These are phyloP conservation scores for Teratosphaeria destructans DNA, from an alignment of 2,329 filamentous ascomycete genomes.

Conservation along the genomic window DNA sequence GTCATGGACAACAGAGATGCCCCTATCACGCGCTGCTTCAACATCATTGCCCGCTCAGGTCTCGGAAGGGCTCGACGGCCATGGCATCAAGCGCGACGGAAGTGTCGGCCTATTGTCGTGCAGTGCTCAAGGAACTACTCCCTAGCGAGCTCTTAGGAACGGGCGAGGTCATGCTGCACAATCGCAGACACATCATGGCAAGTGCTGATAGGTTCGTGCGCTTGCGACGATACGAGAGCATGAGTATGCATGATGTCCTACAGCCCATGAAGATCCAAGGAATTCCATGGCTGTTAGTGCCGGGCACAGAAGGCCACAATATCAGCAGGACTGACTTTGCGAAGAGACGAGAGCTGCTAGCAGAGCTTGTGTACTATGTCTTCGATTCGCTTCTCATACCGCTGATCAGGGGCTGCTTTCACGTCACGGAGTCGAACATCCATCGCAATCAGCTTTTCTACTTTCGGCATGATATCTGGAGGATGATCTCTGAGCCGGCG, in stretches of 20 bases:
- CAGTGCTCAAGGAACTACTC: conserved; percentile 60
- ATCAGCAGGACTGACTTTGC: conserved; percentile 58
- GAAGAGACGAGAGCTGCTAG: conserved; percentile 69
- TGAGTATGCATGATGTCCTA: conserved; percentile 66
- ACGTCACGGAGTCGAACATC: conserved; percentile 80
- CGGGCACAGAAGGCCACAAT: conserved; percentile 40
- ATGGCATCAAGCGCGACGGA: conserved; percentile 56
- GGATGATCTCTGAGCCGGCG: conserved; percentile 60
- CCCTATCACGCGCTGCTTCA: conserved; percentile 68
- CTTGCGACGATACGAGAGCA: conserved; percentile 68
- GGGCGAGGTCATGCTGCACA: conserved; percentile 44
- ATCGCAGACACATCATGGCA: conserved; percentile 51
- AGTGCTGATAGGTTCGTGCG: conserved; percentile 69
- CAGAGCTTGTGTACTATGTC: conserved; percentile 81
- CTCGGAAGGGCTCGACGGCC: conserved; percentile 41
- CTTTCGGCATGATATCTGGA: conserved; percentile 92
- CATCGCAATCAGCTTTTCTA: conserved; percentile 79
- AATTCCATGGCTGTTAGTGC: conserved; percentile 57
- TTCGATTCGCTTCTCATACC: conserved; percentile 90
- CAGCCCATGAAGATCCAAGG: conserved; percentile 53
- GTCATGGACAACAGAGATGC: conserved; percentile 61
- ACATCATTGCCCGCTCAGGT: conserved; percentile 61
- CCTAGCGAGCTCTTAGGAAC: conserved; percentile 66
- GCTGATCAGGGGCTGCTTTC: conserved; percentile 76
- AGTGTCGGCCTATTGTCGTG: conserved; percentile 80